Evolutionary conservation across 2,329 filamentous ascomycete genomes (phyloP), one percentile per base, ranked within the genome.

Genomic region (Colletotrichum sansevieriae): DNA sequence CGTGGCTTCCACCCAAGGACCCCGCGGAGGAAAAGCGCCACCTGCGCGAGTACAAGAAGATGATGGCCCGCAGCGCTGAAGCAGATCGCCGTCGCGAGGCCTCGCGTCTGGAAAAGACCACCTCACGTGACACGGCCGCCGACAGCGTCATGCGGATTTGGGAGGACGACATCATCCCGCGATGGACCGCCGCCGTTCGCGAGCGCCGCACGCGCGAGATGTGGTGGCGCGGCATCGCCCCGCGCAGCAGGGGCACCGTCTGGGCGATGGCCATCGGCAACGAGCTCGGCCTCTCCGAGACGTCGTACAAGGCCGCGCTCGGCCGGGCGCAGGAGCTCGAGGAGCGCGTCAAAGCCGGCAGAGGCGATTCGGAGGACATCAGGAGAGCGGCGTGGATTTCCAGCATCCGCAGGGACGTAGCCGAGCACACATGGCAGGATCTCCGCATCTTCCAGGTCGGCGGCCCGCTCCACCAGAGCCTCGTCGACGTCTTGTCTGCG

Each of bases 1-100:
- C 92, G 1, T 96, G 93, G 93, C 83, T 96, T 2, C 93, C 93
- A 1, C 93, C 93, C 1, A 96, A 96, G 80, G 90, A 96, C 72
- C 95, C 94, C 2, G 92, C 92, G 62, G 96, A 99, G 79, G 96
- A 99, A 81, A 92, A 89, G 77, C 91, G 91, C 73, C 96, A 99
- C 79, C 78, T 99, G 72, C 94, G 88, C 75, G 90, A 96, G 77
- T 96, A 95, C 76, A 91, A 95, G 79, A 90, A 87, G 78, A 95
- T 96, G 91, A 93, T 95, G 91, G 85, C 84, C 0, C 83, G 82
- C 51, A 90, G 88, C 72, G 78, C 83, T 59, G 87, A 88, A 74
- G 85, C 87, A 0, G 89, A 91, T 37, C 85, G 87, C 66, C 86
- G 86, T 74, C 87, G 82, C 71, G 88, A 90, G 72, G 84, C 83